phyloP scores from a whole-genome alignment of 179 eudicot species.

The Corrigiola litoralis region DNA sequence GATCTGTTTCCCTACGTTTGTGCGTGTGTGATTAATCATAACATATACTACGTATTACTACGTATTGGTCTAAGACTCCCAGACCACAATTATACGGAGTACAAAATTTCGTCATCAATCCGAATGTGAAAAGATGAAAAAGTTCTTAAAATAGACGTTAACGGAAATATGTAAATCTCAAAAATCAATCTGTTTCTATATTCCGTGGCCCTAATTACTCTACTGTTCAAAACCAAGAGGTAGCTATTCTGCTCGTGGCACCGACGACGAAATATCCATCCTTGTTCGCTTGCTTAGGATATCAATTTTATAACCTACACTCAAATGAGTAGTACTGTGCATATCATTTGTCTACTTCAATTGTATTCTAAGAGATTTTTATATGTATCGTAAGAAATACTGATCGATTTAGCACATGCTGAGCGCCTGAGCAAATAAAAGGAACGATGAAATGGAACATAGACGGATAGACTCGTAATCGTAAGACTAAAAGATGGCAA shows the following conservation, averaged over 20 bases:
- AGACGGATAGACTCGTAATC: no score
- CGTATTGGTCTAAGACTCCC: background rate
- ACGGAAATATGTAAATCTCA: background rate
- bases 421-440: no score
- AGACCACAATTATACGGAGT: background rate
- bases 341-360: no score
- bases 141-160: no score
- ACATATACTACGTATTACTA: background rate
- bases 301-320: no score
- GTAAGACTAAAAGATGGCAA: no score
- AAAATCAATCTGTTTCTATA: background rate
- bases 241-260: background rate
- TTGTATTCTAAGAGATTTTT: no score
- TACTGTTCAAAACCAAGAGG: no score
- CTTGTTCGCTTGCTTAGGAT: background rate
- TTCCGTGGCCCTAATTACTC: background rate
- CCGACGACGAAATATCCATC: background rate
- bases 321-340: no score
- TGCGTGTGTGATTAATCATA: slow-evolving; percentile 4
- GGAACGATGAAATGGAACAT: no score
- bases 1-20: background rate
- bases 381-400: no score
- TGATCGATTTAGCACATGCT: no score
- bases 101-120: background rate
- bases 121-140: slow-evolving; percentile 8